Base-by-base conservation (phyloP, 1,284 basidiomycete species). In the Sporisorium exsertum region DNA sequence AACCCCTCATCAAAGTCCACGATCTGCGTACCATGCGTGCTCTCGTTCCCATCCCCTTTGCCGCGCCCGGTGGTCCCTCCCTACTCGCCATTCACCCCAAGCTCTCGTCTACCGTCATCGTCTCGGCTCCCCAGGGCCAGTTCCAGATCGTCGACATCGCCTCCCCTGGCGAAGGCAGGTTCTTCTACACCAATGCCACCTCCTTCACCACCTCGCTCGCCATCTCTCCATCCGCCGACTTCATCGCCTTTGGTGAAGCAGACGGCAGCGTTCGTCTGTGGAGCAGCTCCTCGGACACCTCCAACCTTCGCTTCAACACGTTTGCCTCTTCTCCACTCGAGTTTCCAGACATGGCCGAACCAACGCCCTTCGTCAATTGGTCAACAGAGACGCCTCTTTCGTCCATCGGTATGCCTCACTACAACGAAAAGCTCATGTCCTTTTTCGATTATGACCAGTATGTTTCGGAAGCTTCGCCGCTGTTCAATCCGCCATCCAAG, bases 1-100 rank as follows among this genome's bases (percentile, higher is more conserved):
- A 98, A 85, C 93, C 94, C 2, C 88, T 97, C 27, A 93, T 99
- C 77, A 96, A 97, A 86, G 89, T 97, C 12, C 97, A 93, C 83
- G 96, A 99, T 85, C 84, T 94, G 27, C 91, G 96, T 32, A 92
- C 89, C 45, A 90, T 97, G 87, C 90, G 91, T 37, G 88, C 93
- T 2, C 89, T 92, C 29, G 91, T 91, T 0, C 94, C 95, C 0
- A 89, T 98, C 37, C 91, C 93, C 1, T 98, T 98, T 84, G 79
- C 84, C 0, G 84, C 82, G 22, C 91, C 94, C 2, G 90, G 91
- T 33, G 93, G 93, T 0, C 95, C 96, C 0, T 91, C 94, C 0
- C 94, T 95, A 82, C 91, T 97, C 72, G 91, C 92, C 61, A 86
- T 93, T 40, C 89, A 97, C 47, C 94, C 96, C 1, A 92, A 91